Conservation (phyloP, 2,329 filamentous ascomycete genomes). For the Pseudophaeomoniella oleicola region DNA sequence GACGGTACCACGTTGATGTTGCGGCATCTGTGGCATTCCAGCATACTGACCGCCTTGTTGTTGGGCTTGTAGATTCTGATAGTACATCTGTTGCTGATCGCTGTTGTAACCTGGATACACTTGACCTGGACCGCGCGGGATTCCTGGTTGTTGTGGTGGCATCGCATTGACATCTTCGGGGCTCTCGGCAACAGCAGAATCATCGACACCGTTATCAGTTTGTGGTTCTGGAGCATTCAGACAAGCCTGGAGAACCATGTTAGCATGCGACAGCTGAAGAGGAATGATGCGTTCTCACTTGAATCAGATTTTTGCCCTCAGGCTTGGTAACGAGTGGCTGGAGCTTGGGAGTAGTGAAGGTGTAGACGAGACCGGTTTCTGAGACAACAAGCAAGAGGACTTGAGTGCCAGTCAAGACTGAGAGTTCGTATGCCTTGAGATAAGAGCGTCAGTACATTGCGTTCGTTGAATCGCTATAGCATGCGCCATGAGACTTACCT, state of each 20-base stretch:
- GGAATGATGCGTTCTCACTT: constrained; percentile 45
- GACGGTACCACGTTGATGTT: constrained; percentile 69
- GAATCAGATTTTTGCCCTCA: constrained; percentile 97
- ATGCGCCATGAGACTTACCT: constrained; percentile 48
- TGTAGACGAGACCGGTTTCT: constrained; percentile 93
- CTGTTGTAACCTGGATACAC: constrained; percentile 59
- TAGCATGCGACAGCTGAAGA: constrained; percentile 4
- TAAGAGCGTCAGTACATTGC: constrained; percentile 4
- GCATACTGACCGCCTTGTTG: constrained; percentile 56
- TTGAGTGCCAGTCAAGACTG: constrained; percentile 93
- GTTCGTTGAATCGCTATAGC: too few species aligned
- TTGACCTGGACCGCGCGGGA: constrained; percentile 47
- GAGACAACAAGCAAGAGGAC: constrained; percentile 92
- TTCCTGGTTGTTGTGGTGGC: constrained; percentile 51
- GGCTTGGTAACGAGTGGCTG: constrained; percentile 96
- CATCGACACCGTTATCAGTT: constrained; percentile 68
- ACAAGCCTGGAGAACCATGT: constrained; percentile 56
- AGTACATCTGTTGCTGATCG: constrained; percentile 57
- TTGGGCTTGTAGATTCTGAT: constrained; percentile 63
- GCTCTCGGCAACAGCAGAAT: constrained; percentile 65
- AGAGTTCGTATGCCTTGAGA: constrained; percentile 81
- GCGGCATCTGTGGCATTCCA: constrained; percentile 65
- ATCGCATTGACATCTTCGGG: constrained; percentile 80
- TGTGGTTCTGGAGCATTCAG: constrained; percentile 89
- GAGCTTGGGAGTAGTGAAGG: constrained; percentile 95